A percentile compares a stretch with the other conserved stretches of the same genome.
Conservation (phyloP, 768 basidiomycete genomes). For the Hygrophoropsis aurantiaca region DNA sequence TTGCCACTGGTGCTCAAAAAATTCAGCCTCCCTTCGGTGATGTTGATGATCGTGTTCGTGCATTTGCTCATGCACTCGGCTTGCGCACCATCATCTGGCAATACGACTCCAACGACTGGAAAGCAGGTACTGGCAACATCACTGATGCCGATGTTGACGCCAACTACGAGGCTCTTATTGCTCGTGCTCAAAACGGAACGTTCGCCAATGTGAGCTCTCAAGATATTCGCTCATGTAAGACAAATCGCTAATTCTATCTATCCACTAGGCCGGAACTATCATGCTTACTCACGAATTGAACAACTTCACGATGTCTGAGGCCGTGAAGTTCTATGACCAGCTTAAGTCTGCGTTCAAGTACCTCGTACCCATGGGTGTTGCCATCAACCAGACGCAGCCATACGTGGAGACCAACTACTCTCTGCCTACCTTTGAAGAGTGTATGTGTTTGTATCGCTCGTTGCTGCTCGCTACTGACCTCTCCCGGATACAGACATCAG, state of each 20-base stretch:
- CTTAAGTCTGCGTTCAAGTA: slow-evolving; percentile 45
- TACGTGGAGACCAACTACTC: slow-evolving; percentile 49
- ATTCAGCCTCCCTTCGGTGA: slow-evolving; percentile 63
- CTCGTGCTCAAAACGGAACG: slow-evolving; percentile 41
- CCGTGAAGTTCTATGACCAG: slow-evolving; percentile 48
- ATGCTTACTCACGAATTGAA: slow-evolving; percentile 60
- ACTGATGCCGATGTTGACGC: slow-evolving; percentile 46
- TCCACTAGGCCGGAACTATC: slow-evolving; percentile 50
- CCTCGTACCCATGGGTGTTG: slow-evolving; percentile 54
- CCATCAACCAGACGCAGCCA: slow-evolving; percentile 49
- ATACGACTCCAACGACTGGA: slow-evolving; percentile 75
- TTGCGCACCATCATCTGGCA: slow-evolving; percentile 75
- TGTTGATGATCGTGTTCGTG: slow-evolving; percentile 74
- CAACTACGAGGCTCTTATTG: slow-evolving; percentile 56
- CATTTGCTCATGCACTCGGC: slow-evolving; percentile 65
- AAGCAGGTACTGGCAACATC: slow-evolving; percentile 47
- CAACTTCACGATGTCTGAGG: slow-evolving; percentile 62
- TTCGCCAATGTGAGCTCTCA: slow-evolving; percentile 35
- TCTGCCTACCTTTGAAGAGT: slow-evolving; percentile 45
- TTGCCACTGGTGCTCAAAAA: neutral
- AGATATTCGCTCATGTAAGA: neutral
- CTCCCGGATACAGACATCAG: slow-evolving; percentile 14
- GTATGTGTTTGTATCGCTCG: slow-evolving; percentile 32
- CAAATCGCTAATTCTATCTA: too few relatives aligned
- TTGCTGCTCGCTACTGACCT: neutral